Percentiles rank a stretch among this genome's conserved stretches.
phyloP scores from a whole-genome alignment of 164 flowering plant species.

The Aristolochia contorta region DNA sequence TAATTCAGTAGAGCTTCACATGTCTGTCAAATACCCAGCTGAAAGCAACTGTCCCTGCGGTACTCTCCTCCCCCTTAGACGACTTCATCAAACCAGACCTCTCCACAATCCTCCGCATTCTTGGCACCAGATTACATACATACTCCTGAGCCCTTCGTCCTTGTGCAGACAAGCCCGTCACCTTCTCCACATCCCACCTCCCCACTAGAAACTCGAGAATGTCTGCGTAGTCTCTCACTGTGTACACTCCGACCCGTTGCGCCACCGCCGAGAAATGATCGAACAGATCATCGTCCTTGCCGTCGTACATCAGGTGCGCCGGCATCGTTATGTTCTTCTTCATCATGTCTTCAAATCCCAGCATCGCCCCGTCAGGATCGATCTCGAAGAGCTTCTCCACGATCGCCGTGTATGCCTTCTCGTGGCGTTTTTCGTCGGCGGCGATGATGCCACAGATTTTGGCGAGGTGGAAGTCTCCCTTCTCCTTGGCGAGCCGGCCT shows the following conservation, averaged over 20 bases:
- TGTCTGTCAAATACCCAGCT: constrained; percentile 60
- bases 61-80: constrained; percentile 35
- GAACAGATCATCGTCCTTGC: constrained; percentile 39
- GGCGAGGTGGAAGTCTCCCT: constrained; percentile 58
- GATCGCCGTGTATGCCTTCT: constrained; percentile 50
- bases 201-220: constrained; percentile 63
- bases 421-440: constrained; percentile 69
- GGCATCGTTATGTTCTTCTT: constrained; percentile 57
- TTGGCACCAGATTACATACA: constrained; percentile 46
- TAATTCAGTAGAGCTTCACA: too few species aligned
- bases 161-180: constrained; percentile 55
- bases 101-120: constrained; percentile 43
- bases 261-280: constrained; percentile 60
- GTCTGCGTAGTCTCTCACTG: constrained; percentile 54
- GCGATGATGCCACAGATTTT: constrained; percentile 73
- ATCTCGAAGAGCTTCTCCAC: constrained; percentile 67
- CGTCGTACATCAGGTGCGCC: constrained; percentile 54
- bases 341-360: constrained; percentile 54
- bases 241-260: constrained; percentile 57
- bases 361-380: constrained; percentile 52
- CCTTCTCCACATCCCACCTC: constrained; percentile 49
- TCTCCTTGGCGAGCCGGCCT: constrained; percentile 45
- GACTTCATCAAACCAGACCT: constrained; percentile 22
- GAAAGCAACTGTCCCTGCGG: constrained; percentile 32
- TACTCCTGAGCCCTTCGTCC: constrained; percentile 62